Percentiles rank a stretch among this genome's conserved stretches.
These are phyloP conservation scores for Mycena albidolilacea DNA, from an alignment of 768 basidiomycete species.

Conservation along the genomic window DNA sequence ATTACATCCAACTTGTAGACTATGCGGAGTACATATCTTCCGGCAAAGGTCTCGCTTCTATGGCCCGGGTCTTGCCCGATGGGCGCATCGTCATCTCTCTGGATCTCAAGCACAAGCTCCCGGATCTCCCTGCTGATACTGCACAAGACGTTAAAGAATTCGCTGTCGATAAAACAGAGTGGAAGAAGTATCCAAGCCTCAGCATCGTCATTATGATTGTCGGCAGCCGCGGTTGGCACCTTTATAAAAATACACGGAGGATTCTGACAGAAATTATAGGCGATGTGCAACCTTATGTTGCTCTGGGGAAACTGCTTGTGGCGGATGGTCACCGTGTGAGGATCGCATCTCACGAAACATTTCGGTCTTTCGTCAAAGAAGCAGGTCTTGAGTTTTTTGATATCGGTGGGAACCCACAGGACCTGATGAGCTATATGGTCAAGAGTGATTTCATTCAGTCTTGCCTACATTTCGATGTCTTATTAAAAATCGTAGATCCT, in stretches of 20 bases:
- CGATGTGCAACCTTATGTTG: constrained; percentile 78
- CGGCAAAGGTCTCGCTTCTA: constrained; percentile 60
- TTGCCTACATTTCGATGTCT: constrained; percentile 10
- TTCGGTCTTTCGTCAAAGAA: constrained; percentile 66
- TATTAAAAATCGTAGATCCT: constrained; percentile 59
- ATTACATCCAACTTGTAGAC: constrained; percentile 41
- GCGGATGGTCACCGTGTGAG: constrained; percentile 72
- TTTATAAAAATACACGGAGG: background rate
- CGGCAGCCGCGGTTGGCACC: constrained; percentile 69
- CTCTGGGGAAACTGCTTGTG: constrained; percentile 64
- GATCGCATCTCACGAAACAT: constrained; percentile 74
- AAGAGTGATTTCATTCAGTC: constrained; percentile 61
- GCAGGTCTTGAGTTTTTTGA: constrained; percentile 71
- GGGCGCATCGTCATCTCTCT: constrained; percentile 64
- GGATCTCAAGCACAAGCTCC: constrained; percentile 63
- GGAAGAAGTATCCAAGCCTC: constrained; percentile 57
- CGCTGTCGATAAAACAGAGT: constrained; percentile 57
- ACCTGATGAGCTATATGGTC: constrained; percentile 82
- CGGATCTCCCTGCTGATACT: constrained; percentile 65
- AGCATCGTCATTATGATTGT: constrained; percentile 79
- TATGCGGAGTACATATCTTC: constrained; percentile 56
- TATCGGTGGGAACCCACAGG: constrained; percentile 74
- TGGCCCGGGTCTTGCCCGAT: constrained; percentile 58
- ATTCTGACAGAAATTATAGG: constrained; percentile 50
- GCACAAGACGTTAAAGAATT: constrained; percentile 65